These are phyloP conservation scores for Candida anutae DNA, from an alignment of 1,139 yeast species.

Conservation along the genomic window DNA sequence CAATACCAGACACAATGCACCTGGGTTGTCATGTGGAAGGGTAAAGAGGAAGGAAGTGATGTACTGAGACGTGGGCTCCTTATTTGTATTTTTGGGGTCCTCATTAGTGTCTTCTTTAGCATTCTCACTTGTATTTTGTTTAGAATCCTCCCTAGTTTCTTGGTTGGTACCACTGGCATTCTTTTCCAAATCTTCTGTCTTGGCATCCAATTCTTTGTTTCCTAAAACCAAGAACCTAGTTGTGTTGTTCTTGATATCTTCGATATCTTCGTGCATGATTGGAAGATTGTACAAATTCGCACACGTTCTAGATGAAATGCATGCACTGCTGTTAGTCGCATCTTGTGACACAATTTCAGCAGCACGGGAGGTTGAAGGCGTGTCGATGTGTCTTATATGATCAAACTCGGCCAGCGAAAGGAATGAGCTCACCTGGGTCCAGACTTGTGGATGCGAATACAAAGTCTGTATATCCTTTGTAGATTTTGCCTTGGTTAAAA, in stretches of 20 bases:
- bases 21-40: constrained; percentile 61
- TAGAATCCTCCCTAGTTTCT: not conserved
- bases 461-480: constrained; percentile 44
- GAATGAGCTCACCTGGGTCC: constrained; percentile 80
- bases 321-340: constrained; percentile 30
- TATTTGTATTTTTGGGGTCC: too few relatives aligned
- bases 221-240: constrained; percentile 77
- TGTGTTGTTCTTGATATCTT: constrained; percentile 68
- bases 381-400: constrained; percentile 47
- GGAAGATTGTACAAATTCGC: constrained; percentile 57
- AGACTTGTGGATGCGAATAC: constrained; percentile 94
- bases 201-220: constrained; percentile 8
- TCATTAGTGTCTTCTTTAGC: too few relatives aligned
- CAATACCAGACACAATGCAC: constrained; percentile 65
- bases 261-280: constrained; percentile 48
- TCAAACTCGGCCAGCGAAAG: constrained; percentile 26
- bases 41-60: constrained; percentile 60
- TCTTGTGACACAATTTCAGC: constrained; percentile 54
- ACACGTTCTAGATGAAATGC: constrained; percentile 51
- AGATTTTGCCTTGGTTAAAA: constrained; percentile 45
- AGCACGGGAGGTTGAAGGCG: constrained; percentile 77
- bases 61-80: constrained; percentile 4
- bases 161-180: not conserved
- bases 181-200: constrained; percentile 1
- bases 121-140: not conserved